Conservation (phyloP, 495 filamentous ascomycete genomes). For the Penicillium egyptiacum region DNA sequence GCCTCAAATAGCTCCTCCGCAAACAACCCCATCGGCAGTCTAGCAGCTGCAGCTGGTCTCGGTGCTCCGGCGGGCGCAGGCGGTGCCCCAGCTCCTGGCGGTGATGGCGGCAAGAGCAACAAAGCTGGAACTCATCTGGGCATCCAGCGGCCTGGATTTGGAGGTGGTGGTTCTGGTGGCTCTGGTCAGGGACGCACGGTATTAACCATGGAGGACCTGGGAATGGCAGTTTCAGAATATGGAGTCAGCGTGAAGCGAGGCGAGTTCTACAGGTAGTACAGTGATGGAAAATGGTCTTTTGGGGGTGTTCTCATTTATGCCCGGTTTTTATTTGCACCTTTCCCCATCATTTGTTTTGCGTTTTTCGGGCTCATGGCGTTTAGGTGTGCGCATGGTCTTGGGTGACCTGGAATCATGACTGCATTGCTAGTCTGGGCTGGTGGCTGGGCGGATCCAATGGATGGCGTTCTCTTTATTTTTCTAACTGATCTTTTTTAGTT, state of each 20-base stretch:
- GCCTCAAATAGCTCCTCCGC: slow-evolving; percentile 81
- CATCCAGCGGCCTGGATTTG: slow-evolving; percentile 87
- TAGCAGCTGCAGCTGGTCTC: slow-evolving; percentile 75
- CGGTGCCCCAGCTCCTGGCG: slow-evolving; percentile 45
- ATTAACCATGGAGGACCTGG: slow-evolving; percentile 97
- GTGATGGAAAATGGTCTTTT: neutral
- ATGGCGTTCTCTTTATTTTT: slow-evolving; percentile 22
- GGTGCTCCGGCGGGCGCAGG: slow-evolving; percentile 59
- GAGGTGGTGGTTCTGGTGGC: slow-evolving; percentile 87
- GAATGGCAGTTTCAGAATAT: slow-evolving; percentile 96
- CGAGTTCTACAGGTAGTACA: slow-evolving; percentile 85
- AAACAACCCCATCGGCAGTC: slow-evolving; percentile 83
- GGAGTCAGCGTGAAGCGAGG: slow-evolving; percentile 95
- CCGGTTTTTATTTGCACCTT: neutral
- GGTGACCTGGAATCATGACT: slow-evolving; percentile 10
- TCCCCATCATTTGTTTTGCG: slow-evolving; percentile 10
- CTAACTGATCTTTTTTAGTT: neutral
- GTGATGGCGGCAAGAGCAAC: slow-evolving; percentile 60
- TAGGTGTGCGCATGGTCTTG: slow-evolving; percentile 25
- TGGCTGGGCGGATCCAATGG: slow-evolving; percentile 23
- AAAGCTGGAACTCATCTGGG: slow-evolving; percentile 68
- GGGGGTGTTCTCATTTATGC: neutral
- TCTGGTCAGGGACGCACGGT: slow-evolving; percentile 86
- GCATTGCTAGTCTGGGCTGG: slow-evolving; percentile 8
- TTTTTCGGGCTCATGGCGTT: slow-evolving; percentile 2